Percentiles rank a stretch among this genome's conserved stretches.
These are phyloP conservation scores for Russula sp. DNA, from an alignment of 768 basidiomycete genomes.

Conservation along the genomic window DNA sequence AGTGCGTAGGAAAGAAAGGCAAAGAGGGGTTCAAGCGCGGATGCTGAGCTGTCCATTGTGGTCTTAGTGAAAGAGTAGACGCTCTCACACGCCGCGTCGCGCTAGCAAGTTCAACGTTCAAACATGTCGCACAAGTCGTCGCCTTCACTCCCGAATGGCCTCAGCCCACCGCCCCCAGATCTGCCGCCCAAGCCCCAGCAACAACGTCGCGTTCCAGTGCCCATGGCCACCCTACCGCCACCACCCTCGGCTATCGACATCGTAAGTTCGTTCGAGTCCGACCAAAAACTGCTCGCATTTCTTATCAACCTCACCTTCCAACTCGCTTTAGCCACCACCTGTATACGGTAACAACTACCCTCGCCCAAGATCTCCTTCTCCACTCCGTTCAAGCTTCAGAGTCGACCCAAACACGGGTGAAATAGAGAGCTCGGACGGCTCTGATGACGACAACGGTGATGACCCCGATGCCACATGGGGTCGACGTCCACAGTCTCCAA, in stretches of 20 bases:
- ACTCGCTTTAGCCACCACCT: constrained; percentile 43
- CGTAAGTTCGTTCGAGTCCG: constrained; percentile 34
- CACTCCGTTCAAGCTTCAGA: constrained; percentile 62
- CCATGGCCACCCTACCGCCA: constrained; percentile 40
- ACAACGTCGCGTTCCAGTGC: constrained; percentile 42
- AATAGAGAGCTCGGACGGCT: constrained; percentile 42
- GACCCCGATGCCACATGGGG: constrained; percentile 41
- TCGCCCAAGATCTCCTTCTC: constrained; percentile 61
- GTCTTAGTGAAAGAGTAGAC: constrained; percentile 4
- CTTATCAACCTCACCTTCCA: constrained; percentile 15
- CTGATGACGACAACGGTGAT: constrained; percentile 46
- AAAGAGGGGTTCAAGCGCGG: constrained; percentile 53
- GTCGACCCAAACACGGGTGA: constrained; percentile 55
- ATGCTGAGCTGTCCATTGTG: constrained; percentile 41
- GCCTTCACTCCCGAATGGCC: constrained; percentile 32
- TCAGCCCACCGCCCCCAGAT: constrained; percentile 31
- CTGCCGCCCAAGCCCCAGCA: constrained; percentile 27
- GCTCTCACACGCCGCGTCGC: constrained; percentile 7
- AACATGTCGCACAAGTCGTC: constrained; percentile 33
- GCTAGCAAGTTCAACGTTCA: constrained; percentile 22
- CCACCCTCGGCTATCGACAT: constrained; percentile 41
- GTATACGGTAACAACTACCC: constrained; percentile 40
- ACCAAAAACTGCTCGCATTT: constrained; percentile 11
- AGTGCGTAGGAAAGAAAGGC: constrained; percentile 62
- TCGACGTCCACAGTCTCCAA: constrained; percentile 56